Evolutionary conservation across 345 rosid genomes (phyloP).

Genomic region (Aethionema arabicum): DNA sequence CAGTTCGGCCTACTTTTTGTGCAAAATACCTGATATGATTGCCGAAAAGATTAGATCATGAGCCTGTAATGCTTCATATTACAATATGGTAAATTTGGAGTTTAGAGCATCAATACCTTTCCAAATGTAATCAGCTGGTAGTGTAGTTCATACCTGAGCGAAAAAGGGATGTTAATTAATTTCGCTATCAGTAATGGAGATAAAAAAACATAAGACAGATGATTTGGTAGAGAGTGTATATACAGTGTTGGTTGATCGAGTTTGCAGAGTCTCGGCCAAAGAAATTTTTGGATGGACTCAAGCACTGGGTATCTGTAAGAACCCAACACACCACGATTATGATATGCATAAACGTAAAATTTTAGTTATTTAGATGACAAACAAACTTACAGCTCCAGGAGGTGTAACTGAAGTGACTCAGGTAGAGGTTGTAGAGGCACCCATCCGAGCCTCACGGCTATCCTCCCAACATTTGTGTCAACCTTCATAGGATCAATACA

Average conservation of each 20-base stretch:
- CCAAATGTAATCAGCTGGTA: constrained; percentile 97
- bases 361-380: constrained; percentile 17
- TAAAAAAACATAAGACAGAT: constrained; percentile 9
- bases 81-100: constrained; percentile 11
- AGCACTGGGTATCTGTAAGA: constrained; percentile 77
- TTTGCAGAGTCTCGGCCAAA: constrained; percentile 97
- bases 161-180: constrained; percentile 29
- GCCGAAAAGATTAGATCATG: constrained; percentile 24
- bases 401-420: constrained; percentile 87
- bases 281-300: constrained; percentile 84
- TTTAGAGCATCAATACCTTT: constrained; percentile 55
- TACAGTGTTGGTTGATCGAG: constrained; percentile 91
- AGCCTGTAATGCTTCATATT: constrained; percentile 16
- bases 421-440: constrained; percentile 94
- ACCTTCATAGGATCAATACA: constrained; percentile 53
- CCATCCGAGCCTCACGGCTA: constrained; percentile 97
- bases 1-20: constrained; percentile 91
- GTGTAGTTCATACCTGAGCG: constrained; percentile 83
- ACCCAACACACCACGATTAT: constrained; percentile 29
- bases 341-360: constrained; percentile 12
- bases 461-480: constrained; percentile 94
- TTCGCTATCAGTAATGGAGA: constrained; percentile 12
- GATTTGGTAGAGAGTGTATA: constrained; percentile 29
- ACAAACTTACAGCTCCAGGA: constrained; percentile 76
- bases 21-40: constrained; percentile 79